These are phyloP conservation scores for Vaccinium myrtillus DNA, from an alignment of 148 eudicot species.

Conservation along the genomic window DNA sequence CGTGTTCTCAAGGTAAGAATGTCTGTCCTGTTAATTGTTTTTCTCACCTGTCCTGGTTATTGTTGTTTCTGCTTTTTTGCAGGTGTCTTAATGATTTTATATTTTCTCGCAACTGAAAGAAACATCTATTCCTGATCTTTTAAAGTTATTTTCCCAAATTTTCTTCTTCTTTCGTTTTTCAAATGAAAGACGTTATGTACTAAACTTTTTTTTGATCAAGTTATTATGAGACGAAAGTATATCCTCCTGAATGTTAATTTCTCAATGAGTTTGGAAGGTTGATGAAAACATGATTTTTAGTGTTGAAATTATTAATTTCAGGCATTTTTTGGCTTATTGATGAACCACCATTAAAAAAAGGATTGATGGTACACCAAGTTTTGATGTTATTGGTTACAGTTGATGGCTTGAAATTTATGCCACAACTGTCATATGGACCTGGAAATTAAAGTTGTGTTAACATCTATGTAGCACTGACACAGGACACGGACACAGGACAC, in stretches of 20 bases:
- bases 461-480: no score
- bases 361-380: no score
- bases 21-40: neutral
- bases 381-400: neutral
- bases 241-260: neutral
- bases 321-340: neutral
- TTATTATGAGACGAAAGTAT: neutral
- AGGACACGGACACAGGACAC: no score
- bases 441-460: neutral
- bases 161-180: neutral
- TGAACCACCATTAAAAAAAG: neutral
- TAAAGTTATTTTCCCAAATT: no score
- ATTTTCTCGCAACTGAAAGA: neutral
- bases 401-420: neutral
- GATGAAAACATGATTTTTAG: neutral
- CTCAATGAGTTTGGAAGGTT: neutral
- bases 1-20: slow-evolving; percentile 57
- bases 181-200: neutral
- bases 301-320: neutral
- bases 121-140: no score
- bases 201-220: neutral
- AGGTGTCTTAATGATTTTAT: neutral
- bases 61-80: neutral
- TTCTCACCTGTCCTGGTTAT: neutral
- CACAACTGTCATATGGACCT: neutral